Evolutionary conservation across 495 filamentous ascomycete genomes (phyloP).

Genomic region (Hyaloscypha hepaticicola): DNA sequence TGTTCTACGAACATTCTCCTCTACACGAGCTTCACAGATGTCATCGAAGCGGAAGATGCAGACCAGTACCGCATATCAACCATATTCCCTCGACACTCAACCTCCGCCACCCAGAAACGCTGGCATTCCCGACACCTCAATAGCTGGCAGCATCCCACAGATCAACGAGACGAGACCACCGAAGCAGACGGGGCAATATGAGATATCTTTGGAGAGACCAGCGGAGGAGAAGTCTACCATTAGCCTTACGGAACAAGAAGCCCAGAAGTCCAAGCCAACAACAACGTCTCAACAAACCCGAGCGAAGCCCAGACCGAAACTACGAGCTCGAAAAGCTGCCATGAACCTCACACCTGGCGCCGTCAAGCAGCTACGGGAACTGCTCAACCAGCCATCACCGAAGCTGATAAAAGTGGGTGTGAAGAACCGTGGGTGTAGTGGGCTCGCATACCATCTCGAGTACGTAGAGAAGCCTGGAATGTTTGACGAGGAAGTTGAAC

Average conservation of each 20-base stretch:
- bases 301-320: constrained; percentile 56
- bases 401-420: constrained; percentile 94
- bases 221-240: constrained; percentile 26
- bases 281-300: constrained; percentile 27
- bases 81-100: constrained; percentile 63
- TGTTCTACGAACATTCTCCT: constrained; percentile 65
- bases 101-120: constrained; percentile 67
- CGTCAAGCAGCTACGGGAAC: constrained; percentile 66
- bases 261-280: constrained; percentile 56
- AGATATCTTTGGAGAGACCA: constrained; percentile 12
- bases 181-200: constrained; percentile 36
- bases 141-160: constrained; percentile 54
- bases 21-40: constrained; percentile 50
- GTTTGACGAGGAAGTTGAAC: constrained; percentile 92
- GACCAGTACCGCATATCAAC: constrained; percentile 74
- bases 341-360: constrained; percentile 81
- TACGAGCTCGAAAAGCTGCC: constrained; percentile 85
- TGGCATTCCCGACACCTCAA: constrained; percentile 65
- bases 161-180: constrained; percentile 55
- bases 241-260: constrained; percentile 57
- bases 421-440: constrained; percentile 93
- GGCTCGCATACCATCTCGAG: constrained; percentile 91
- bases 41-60: constrained; percentile 66
- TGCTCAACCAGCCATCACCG: constrained; percentile 79
- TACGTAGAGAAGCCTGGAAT: constrained; percentile 86